phyloP scores from a whole-genome alignment of 2,329 filamentous ascomycete genomes.

The Cladophialophora immunda region DNA sequence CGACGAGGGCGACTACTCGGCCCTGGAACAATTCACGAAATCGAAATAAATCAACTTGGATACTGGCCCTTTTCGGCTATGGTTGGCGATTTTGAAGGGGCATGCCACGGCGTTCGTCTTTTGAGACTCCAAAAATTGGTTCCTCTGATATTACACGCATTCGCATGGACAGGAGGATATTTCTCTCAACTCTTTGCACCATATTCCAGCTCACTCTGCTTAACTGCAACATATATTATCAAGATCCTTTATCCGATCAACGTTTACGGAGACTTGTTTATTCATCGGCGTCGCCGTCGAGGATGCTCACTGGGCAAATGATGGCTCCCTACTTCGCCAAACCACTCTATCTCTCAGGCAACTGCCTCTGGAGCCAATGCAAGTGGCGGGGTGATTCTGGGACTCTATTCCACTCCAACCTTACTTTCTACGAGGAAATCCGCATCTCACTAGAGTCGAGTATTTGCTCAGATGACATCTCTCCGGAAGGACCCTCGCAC shows the following conservation, averaged over 20 bases:
- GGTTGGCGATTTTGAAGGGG: neutral
- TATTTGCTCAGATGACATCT: neutral
- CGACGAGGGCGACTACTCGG: constrained; percentile 57
- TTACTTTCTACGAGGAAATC: neutral
- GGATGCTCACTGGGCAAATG: neutral
- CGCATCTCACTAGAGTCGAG: neutral
- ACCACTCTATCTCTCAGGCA: neutral
- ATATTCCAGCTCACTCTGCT: neutral
- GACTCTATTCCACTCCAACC: neutral
- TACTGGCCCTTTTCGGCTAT: constrained; percentile 38
- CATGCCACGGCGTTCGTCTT: neutral
- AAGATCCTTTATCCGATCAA: neutral
- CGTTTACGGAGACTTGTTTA: neutral
- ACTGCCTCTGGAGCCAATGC: neutral
- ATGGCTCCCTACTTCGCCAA: neutral
- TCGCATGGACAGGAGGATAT: neutral
- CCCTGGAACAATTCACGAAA: constrained; percentile 64
- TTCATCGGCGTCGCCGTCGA: neutral
- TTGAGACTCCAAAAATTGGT: neutral
- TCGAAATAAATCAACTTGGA: constrained; percentile 34
- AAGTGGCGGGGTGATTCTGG: neutral
- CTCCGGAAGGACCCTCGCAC: neutral
- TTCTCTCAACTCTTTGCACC: constrained; percentile 1
- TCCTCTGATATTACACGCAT: neutral
- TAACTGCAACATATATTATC: neutral